Evolutionary conservation across 768 basidiomycete genomes (phyloP).

Genomic region (Leccinum olivaceopallidum): DNA sequence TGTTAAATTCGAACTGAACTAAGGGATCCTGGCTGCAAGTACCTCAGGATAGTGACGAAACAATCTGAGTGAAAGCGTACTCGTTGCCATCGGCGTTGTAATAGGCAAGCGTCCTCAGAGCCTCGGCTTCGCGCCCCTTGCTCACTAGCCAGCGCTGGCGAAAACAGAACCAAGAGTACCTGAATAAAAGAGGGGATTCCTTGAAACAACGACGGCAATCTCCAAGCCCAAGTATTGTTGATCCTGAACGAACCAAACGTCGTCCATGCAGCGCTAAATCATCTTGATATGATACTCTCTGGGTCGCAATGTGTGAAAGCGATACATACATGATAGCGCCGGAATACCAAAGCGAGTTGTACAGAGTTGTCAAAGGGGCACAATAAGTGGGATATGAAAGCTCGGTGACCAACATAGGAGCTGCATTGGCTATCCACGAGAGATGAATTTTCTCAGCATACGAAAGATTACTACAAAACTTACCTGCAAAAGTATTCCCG

Average conservation of each 20-base stretch:
- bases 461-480: too few relatives aligned
- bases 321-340: slow-evolving; percentile 67
- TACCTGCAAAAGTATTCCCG: slow-evolving; percentile 68
- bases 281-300: not conserved
- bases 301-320: not conserved
- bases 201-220: slow-evolving; percentile 56
- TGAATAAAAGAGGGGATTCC: too few relatives aligned
- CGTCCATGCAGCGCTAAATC: slow-evolving; percentile 68
- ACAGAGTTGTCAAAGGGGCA: slow-evolving; percentile 71
- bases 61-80: too few relatives aligned
- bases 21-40: not conserved
- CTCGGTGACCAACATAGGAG: slow-evolving; percentile 83
- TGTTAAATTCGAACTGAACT: not conserved
- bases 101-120: too few relatives aligned
- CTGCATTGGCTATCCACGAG: slow-evolving; percentile 53
- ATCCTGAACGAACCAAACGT: slow-evolving; percentile 81
- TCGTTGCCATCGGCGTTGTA: too few relatives aligned
- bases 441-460: too few relatives aligned
- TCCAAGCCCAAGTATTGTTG: slow-evolving; percentile 72
- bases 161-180: too few relatives aligned
- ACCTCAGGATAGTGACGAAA: not conserved
- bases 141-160: too few relatives aligned
- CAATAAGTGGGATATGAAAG: slow-evolving; percentile 82
- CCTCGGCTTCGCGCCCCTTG: too few relatives aligned
- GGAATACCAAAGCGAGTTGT: slow-evolving; percentile 88